These are phyloP conservation scores for Trichoderma sp. DNA, from an alignment of 2,329 filamentous ascomycete genomes.

Conservation along the genomic window DNA sequence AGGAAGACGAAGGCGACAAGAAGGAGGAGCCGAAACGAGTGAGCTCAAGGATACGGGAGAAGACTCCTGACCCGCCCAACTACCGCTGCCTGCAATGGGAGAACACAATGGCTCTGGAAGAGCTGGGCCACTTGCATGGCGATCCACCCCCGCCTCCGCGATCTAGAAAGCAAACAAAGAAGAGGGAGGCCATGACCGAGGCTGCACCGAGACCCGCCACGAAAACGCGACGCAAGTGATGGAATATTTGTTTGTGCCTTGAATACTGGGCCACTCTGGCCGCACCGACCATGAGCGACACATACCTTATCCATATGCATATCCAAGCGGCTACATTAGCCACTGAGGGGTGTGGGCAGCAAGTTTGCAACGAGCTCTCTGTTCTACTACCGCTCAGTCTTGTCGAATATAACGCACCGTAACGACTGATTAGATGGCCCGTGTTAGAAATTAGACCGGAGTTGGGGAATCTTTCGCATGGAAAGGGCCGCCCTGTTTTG, in stretches of 20 bases:
- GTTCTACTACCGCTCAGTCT: neutral
- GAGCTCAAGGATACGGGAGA: slow-evolving; percentile 46
- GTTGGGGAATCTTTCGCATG: neutral
- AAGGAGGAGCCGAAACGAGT: slow-evolving; percentile 43
- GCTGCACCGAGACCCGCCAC: slow-evolving; percentile 28
- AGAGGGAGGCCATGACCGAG: slow-evolving; percentile 45
- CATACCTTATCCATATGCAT: too few relatives aligned
- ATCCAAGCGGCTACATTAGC: neutral
- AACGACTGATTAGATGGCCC: slow-evolving; percentile 7
- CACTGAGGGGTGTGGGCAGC: neutral
- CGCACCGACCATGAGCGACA: neutral
- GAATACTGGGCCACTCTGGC: neutral
- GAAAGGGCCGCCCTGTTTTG: neutral
- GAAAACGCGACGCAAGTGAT: slow-evolving; percentile 30
- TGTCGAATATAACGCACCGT: neutral
- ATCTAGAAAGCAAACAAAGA: slow-evolving; percentile 50
- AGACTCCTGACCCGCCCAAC: slow-evolving; percentile 44
- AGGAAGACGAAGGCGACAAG: slow-evolving; percentile 40
- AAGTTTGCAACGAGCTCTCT: slow-evolving; percentile 16
- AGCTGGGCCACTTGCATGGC: slow-evolving; percentile 57
- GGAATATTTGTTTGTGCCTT: neutral
- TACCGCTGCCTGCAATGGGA: slow-evolving; percentile 54
- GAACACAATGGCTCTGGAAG: slow-evolving; percentile 56
- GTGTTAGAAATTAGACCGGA: slow-evolving; percentile 15
- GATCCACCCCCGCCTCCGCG: slow-evolving; percentile 52